Evolutionary conservation across 1,284 basidiomycete genomes (phyloP).

Genomic region (Austroboletus rostrupii): DNA sequence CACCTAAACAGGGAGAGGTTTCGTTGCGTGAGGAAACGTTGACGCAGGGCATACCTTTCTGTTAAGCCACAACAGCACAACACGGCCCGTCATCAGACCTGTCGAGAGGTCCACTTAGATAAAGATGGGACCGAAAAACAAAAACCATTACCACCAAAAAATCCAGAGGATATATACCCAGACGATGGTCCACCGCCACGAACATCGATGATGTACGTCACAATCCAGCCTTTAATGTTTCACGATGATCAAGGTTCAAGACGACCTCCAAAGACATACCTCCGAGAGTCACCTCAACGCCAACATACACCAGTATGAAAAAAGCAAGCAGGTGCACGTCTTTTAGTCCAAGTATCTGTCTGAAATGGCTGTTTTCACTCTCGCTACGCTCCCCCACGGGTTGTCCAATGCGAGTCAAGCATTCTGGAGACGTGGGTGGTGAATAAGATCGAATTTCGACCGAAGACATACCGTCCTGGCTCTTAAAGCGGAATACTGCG

Average conservation of each 20-base stretch:
- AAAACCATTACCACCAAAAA: conserved; percentile 40
- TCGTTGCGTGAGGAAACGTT: background rate
- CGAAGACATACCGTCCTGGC: conserved; percentile 45
- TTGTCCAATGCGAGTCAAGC: conserved; percentile 33
- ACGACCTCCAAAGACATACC: conserved; percentile 35
- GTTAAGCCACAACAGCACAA: conserved; percentile 30
- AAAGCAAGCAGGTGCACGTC: conserved; percentile 50
- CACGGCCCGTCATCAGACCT: conserved; percentile 29
- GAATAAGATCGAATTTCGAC: background rate
- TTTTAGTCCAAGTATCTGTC: conserved; percentile 45
- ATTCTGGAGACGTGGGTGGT: conserved; percentile 21
- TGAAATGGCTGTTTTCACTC: conserved; percentile 39
- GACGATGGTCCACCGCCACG: conserved; percentile 45
- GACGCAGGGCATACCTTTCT: conserved; percentile 15
- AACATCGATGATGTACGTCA: conserved; percentile 44
- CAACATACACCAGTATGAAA: conserved; percentile 58
- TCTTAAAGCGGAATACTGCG: conserved; percentile 50
- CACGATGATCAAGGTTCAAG: background rate
- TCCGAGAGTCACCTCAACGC: conserved; percentile 55
- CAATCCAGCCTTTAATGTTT: conserved; percentile 44
- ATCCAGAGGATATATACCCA: conserved; percentile 50
- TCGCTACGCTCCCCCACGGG: conserved; percentile 22
- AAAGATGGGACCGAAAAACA: background rate
- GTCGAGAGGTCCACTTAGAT: background rate
- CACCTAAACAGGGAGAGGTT: conserved; percentile 12